phyloP scores from a whole-genome alignment of 306 rosid genomes.

The Ammopiptanthus mongolicus region DNA sequence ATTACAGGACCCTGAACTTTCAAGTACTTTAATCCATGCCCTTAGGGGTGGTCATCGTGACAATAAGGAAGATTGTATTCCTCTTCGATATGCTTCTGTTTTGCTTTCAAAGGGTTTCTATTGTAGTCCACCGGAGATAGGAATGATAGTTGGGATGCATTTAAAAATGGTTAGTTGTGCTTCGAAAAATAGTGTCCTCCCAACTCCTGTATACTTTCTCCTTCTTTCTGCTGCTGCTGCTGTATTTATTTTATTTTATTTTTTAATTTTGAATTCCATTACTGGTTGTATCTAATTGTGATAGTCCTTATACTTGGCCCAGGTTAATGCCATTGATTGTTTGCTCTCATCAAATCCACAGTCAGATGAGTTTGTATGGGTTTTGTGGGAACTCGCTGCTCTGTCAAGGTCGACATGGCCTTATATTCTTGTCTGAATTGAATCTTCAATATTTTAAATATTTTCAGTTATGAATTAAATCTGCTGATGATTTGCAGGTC shows the following conservation, averaged over 20 bases:
- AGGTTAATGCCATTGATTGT: slow-evolving; percentile 87
- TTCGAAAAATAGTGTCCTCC: not conserved
- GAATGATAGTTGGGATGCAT: slow-evolving; percentile 69
- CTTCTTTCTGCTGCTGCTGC: not conserved
- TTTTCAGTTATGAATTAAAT: slow-evolving; percentile 22
- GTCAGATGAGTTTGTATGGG: slow-evolving; percentile 92
- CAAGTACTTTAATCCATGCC: slow-evolving; percentile 66
- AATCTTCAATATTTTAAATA: slow-evolving; percentile 13
- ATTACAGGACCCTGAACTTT: slow-evolving; percentile 80
- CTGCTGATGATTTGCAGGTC: slow-evolving; percentile 56
- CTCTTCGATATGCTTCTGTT: slow-evolving; percentile 87
- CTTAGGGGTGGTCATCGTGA: slow-evolving; percentile 58
- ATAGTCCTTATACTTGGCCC: slow-evolving; percentile 23
- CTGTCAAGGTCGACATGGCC: slow-evolving; percentile 67
- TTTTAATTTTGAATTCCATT: not conserved
- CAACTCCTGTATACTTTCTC: not conserved
- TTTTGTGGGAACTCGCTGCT: slow-evolving; percentile 85
- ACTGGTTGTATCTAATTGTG: slow-evolving; percentile 15
- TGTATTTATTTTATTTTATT: not conserved
- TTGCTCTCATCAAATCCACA: slow-evolving; percentile 66
- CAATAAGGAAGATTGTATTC: slow-evolving; percentile 70
- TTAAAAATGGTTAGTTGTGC: slow-evolving; percentile 78
- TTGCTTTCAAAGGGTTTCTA: slow-evolving; percentile 85
- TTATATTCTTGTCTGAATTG: slow-evolving; percentile 8
- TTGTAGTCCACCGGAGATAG: slow-evolving; percentile 74